Conservation (phyloP, 768 basidiomycete species). For the Leccinum pellstonianum region DNA sequence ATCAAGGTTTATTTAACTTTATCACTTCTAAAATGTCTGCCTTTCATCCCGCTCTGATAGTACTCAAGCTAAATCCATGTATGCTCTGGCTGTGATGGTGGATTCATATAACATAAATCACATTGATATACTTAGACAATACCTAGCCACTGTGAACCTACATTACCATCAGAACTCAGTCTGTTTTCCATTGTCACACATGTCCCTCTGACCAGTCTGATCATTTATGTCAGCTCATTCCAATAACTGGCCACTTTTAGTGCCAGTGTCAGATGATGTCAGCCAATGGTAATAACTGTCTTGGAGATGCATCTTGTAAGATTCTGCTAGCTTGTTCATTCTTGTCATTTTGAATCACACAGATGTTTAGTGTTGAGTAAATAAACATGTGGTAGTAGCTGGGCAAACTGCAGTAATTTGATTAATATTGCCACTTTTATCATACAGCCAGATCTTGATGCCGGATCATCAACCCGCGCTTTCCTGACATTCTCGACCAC, state of each 20-base stretch:
- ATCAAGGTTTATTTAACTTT: background rate
- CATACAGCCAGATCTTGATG: background rate
- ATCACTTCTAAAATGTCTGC: background rate
- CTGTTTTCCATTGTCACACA: background rate
- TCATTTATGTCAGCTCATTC: background rate
- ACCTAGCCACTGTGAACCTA: background rate
- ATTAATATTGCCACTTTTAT: background rate
- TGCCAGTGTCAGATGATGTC: background rate
- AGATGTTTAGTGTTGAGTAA: background rate
- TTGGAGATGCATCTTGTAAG: background rate
- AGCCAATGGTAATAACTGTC: background rate
- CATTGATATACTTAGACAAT: background rate
- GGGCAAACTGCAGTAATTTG: background rate
- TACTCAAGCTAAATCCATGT: background rate
- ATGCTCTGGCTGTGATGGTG: background rate
- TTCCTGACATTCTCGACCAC: too few relatives aligned
- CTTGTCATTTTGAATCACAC: background rate
- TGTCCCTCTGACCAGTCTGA: background rate
- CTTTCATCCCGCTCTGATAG: background rate
- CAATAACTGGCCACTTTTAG: background rate
- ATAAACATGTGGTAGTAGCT: background rate
- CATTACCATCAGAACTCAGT: background rate
- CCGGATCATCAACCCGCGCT: too few relatives aligned
- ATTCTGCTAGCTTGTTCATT: background rate
- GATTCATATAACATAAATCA: background rate